phyloP scores from a whole-genome alignment of 2,329 filamentous ascomycete genomes.

The Aspergillus arachidicola region DNA sequence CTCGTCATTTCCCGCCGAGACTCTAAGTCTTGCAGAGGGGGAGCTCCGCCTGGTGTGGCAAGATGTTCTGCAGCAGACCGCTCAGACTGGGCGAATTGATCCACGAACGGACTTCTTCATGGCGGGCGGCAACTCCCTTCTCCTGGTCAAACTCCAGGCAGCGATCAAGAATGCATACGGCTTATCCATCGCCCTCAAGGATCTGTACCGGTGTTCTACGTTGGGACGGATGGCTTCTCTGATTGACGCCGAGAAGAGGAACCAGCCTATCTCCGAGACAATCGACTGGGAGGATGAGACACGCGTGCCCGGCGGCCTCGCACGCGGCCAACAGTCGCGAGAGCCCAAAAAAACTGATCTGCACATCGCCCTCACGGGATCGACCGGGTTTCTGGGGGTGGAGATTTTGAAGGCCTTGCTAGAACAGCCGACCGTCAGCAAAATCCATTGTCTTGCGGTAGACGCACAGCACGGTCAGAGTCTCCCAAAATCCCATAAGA shows the following conservation, averaged over 20 bases:
- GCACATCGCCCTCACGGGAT: constrained; percentile 27
- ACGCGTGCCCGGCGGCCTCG: no score
- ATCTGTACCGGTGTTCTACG: constrained; percentile 16
- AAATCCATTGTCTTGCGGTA: constrained; percentile 50
- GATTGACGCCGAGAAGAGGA: not conserved
- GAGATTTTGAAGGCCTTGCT: constrained; percentile 45
- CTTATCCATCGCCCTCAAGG: constrained; percentile 28
- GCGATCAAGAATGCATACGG: not conserved
- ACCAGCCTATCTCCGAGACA: not conserved
- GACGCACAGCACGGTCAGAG: not conserved
- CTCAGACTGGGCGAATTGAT: constrained; percentile 3
- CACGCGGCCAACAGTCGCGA: constrained; percentile 20
- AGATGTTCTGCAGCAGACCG: not conserved
- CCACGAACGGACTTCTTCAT: constrained; percentile 24
- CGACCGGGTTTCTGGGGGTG: constrained; percentile 42
- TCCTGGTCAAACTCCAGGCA: constrained; percentile 36
- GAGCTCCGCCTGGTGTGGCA: no score
- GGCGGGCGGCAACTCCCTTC: constrained; percentile 33
- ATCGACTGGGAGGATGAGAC: no score
- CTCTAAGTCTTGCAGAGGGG: no score
- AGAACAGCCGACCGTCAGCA: constrained; percentile 29
- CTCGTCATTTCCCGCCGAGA: no score
- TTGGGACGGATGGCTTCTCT: not conserved
- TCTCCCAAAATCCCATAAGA: constrained; percentile 26
- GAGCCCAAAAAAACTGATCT: not conserved